Evolutionary conservation across 1,139 yeast species (phyloP).

Genomic region (Saccharomycopsis hybrid): DNA sequence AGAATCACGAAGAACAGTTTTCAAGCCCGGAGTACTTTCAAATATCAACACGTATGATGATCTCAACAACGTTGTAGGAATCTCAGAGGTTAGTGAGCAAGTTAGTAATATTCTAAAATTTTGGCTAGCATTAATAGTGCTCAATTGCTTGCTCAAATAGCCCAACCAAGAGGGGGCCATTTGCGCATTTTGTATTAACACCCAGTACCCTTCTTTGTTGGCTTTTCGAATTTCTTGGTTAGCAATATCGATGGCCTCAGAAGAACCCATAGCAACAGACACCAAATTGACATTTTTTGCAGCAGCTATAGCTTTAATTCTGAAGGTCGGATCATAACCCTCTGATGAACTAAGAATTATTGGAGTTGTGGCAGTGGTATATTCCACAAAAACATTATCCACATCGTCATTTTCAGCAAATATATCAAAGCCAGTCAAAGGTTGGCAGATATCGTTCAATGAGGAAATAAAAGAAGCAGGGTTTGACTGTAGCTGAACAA

Average conservation of each 20-base stretch:
- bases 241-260: slow-evolving; percentile 57
- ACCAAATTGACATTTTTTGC: slow-evolving; percentile 28
- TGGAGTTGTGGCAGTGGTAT: slow-evolving; percentile 29
- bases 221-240: slow-evolving; percentile 45
- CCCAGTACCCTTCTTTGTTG: slow-evolving; percentile 51
- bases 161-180: slow-evolving; percentile 62
- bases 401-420: slow-evolving; percentile 2
- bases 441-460: not conserved
- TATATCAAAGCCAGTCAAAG: slow-evolving; percentile 1
- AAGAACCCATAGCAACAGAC: slow-evolving; percentile 69
- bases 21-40: slow-evolving; percentile 60
- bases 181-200: slow-evolving; percentile 73
- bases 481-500: not conserved
- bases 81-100: slow-evolving; percentile 39
- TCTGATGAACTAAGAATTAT: slow-evolving; percentile 52
- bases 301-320: slow-evolving; percentile 42
- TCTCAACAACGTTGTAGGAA: slow-evolving; percentile 53
- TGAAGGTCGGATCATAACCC: slow-evolving; percentile 63
- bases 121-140: slow-evolving; percentile 26
- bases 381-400: not conserved
- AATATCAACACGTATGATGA: slow-evolving; percentile 46
- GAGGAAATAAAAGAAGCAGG: not conserved
- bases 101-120: slow-evolving; percentile 55
- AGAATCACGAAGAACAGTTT: slow-evolving; percentile 38
- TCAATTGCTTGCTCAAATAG: slow-evolving; percentile 42